Base-by-base conservation (phyloP, 2,329 filamentous ascomycete genomes). In the Pleochaeta shiraiana region DNA sequence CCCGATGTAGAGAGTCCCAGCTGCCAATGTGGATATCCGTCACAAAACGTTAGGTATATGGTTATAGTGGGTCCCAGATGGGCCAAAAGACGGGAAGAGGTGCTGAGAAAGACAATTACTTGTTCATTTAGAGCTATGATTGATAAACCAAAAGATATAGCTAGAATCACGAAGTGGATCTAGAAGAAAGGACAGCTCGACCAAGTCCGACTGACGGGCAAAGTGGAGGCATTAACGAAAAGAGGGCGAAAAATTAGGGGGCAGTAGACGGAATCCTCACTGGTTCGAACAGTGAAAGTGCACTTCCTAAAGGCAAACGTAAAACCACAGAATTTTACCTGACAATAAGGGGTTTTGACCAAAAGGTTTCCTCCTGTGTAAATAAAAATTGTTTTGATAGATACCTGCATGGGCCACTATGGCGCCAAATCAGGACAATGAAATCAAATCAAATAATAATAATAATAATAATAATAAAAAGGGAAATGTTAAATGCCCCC, bases 371-470 rank as follows among this genome's bases (percentile, higher is more conserved):
- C 55, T 31, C 55, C 30, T 31, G 19, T 33, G 55, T 60, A 60
- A n/a, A 33, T 60, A 60, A 19, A n/a, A n/a, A n/a, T 34, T 19
- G 3, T 33, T 24, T 60, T 60, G 21, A 31, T 57, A 60, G 55
- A 33, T 21, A 4, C 28, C 55, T 60, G 28, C 55, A 21, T 33
- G 55, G 31, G 55, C 55, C 55, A 33, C 12, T n/a, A 60, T 14
- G 55, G 55, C 55, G 7, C 55, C 26, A 60, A 31, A 60, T 60
- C 55, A 26, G 55, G 55, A 14, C 11, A 33, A 60, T 60, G 55
- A 60, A 60, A 60, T 60, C 55, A 60, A 37, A 37, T 37, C 34
- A 37, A 37, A 37, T 37, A n/a, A n/a, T n/a, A n/a, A n/a, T n/a
- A n/a, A n/a, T n/a, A n/a, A n/a, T n/a, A n/a, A n/a, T n/a, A n/a